Conservation (phyloP, 1,284 basidiomycete genomes). For the Tilletia indica region DNA sequence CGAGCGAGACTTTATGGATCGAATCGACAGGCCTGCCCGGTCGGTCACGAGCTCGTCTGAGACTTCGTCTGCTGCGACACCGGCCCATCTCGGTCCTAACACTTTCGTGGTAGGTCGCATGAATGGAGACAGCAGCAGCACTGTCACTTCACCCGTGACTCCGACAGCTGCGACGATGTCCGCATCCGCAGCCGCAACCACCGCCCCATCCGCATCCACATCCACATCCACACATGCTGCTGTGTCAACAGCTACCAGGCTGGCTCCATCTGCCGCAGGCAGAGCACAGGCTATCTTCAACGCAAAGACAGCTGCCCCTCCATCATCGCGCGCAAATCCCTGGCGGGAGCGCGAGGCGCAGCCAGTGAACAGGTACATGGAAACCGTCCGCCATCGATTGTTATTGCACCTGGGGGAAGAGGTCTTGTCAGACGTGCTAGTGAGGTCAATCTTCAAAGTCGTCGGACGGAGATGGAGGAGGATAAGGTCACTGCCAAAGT, state of each 20-base stretch:
- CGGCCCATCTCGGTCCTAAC: not conserved
- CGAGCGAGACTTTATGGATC: not conserved
- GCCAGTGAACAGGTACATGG: constrained; percentile 13
- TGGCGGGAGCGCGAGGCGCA: constrained; percentile 5
- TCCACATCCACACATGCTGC: not conserved
- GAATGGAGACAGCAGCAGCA: not conserved
- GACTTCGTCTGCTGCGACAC: not conserved
- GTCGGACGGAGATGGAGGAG: constrained; percentile 34
- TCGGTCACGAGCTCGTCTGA: constrained; percentile 8
- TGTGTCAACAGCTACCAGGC: not conserved
- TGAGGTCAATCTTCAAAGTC: constrained; percentile 28
- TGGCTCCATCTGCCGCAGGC: not conserved
- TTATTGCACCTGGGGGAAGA: not conserved
- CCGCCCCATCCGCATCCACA: not conserved
- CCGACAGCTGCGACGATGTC: constrained; percentile 7
- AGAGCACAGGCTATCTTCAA: constrained; percentile 7
- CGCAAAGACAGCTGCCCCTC: not conserved
- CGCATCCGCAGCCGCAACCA: not conserved
- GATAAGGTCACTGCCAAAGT: constrained; percentile 29
- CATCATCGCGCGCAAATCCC: constrained; percentile 1
- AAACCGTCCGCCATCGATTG: not conserved
- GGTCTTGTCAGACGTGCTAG: constrained; percentile 21
- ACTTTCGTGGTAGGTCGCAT: not conserved
- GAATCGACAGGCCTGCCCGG: constrained; percentile 6
- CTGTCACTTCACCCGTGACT: constrained; percentile 8